Base-by-base conservation (phyloP, 179 eudicot species). In the Vitellaria paradoxa region DNA sequence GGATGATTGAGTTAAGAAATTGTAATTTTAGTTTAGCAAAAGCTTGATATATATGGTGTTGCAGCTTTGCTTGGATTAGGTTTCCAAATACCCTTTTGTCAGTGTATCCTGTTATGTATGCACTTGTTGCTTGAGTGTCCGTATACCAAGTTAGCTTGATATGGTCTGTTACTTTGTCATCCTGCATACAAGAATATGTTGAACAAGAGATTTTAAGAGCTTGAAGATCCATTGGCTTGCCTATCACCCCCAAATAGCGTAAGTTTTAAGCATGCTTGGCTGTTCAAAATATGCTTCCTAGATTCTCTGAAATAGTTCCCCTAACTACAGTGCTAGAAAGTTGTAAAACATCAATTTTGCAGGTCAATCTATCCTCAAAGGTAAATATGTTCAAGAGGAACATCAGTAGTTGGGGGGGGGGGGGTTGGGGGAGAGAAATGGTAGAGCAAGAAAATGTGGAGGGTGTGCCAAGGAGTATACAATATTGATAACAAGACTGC, bases 31-130 rank as follows among this genome's bases (percentile, higher is more conserved):
- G 52, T 59, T 59, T 42, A 7, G 40, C 10, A 3, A 12, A 18
- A 70, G 60, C n/a, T 52, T 70, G 60, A 70, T 70, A 70, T 21
- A 6, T 20, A 49, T 70, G 73, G 30, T 21, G 15, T n/a, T 14
- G 6, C 30, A 23, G 17, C 20, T 49, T 21, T 47, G 73, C 73
- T 24, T 70, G 10, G 15, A 23, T 15, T 70, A 17, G 15, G 30
- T 52, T 52, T 9, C 3, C 12, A 50, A 70, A 23, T 20, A 12
- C 60, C 59, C 8, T 9, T 14, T 70, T 49, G 60, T 49, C 4
- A 6, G 23, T 59, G 24, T 59, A 18, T 7, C 8, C 63, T 59
- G 21, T 59, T 59, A 59, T 50, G 60, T 11, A 70, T 13, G 59
- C 59, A 70, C 60, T 70, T 50, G 9, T 50, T 13, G n/a, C 73